Evolutionary conservation across 2,329 filamentous ascomycete species (phyloP).

Genomic region (Sclerotinia trifoliorum): DNA sequence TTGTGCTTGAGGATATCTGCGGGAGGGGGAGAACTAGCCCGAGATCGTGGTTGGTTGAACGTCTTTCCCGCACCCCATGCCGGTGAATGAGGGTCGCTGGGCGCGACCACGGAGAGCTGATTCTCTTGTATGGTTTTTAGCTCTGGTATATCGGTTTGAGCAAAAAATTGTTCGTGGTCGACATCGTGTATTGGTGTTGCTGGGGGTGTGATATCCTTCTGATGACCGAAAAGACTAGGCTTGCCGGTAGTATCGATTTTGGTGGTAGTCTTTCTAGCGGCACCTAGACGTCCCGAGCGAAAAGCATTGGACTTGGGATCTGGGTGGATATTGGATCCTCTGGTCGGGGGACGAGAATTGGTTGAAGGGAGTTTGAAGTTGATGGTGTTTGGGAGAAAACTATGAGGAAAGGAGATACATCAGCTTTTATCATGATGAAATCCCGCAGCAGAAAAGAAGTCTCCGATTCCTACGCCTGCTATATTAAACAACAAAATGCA

Average conservation of each 20-base stretch:
- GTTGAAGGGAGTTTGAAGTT: conserved; percentile 71
- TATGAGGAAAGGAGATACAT: conserved; percentile 41
- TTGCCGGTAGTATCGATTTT: conserved; percentile 58
- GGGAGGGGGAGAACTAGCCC: conserved; percentile 71
- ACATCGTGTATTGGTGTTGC: conserved; percentile 42
- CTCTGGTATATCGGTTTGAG: conserved; percentile 53
- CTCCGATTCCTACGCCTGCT: too few relatives aligned
- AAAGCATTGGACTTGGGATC: neutral
- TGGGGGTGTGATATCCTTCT: conserved; percentile 38
- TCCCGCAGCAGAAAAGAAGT: too few relatives aligned
- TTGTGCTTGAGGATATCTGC: conserved; percentile 71
- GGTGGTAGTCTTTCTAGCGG: conserved; percentile 44
- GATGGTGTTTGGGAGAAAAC: conserved; percentile 89
- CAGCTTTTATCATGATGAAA: conserved; percentile 6
- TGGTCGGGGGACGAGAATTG: conserved; percentile 42
- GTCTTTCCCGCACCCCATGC: conserved; percentile 61
- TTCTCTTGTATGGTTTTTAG: conserved; percentile 51
- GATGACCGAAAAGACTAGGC: conserved; percentile 39
- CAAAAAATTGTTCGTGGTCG: conserved; percentile 49
- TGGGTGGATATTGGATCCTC: conserved; percentile 4
- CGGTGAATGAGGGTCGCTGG: conserved; percentile 71
- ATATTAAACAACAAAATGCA: neutral
- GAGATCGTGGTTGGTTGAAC: conserved; percentile 67
- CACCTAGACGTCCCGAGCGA: conserved; percentile 26
- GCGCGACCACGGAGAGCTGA: conserved; percentile 55